A percentile compares a stretch with the other conserved stretches of the same genome.
Evolutionary conservation across 768 basidiomycete genomes (phyloP).

Genomic region (Lentinula raphanica): DNA sequence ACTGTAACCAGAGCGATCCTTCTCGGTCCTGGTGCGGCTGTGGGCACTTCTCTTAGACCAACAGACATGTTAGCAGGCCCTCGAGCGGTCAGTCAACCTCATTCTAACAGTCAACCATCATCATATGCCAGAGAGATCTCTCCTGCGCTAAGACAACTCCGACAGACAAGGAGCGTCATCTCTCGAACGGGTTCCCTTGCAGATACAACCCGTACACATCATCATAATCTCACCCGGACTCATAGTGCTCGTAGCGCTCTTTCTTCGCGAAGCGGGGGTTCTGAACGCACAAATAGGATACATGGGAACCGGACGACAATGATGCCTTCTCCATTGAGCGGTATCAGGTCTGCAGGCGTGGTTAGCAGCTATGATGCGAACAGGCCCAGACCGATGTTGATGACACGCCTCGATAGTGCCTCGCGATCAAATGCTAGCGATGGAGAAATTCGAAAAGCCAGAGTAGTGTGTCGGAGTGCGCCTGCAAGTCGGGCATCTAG

Average conservation of each 20-base stretch:
- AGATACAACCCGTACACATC: background rate
- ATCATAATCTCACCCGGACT: background rate
- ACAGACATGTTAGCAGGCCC: slow-evolving; percentile 26
- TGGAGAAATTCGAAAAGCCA: slow-evolving; percentile 28
- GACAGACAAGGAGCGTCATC: slow-evolving; percentile 3
- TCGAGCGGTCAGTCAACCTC: slow-evolving; percentile 35
- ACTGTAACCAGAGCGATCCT: slow-evolving; percentile 62
- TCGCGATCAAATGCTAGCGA: slow-evolving; percentile 7
- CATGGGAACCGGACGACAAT: background rate
- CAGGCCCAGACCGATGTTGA: slow-evolving; percentile 1
- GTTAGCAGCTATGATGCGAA: background rate
- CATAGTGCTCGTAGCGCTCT: slow-evolving; percentile 3
- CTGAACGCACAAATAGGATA: slow-evolving; percentile 30
- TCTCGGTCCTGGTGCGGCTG: slow-evolving; percentile 42
- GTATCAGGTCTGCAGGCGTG: background rate
- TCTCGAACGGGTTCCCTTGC: slow-evolving; percentile 5
- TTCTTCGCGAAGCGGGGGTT: slow-evolving; percentile 22
- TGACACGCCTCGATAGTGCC: slow-evolving; percentile 3
- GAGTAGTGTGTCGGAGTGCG: slow-evolving; percentile 44
- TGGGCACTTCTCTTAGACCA: background rate
- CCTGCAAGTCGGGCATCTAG: slow-evolving; percentile 39
- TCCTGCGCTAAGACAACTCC: slow-evolving; percentile 1
- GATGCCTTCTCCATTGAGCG: background rate
- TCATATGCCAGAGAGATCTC: background rate
- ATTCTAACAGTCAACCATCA: background rate